A percentile compares a stretch with the other conserved stretches of the same genome.
phyloP scores from a whole-genome alignment of 352 stramenopile genomes.

The Globisporangium cederbergense region DNA sequence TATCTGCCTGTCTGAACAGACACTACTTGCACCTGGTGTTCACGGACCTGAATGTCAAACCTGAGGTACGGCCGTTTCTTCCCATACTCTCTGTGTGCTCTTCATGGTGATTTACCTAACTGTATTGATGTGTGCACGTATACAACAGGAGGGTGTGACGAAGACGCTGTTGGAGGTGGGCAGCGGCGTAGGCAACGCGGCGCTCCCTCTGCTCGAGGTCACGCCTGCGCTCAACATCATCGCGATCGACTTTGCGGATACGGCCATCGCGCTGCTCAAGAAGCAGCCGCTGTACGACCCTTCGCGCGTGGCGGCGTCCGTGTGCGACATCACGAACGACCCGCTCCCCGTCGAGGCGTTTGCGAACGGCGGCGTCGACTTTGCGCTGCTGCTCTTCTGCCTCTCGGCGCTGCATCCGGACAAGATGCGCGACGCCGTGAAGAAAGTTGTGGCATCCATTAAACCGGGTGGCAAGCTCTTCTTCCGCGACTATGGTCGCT shows the following conservation, averaged over 20 bases:
- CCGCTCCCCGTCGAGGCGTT: slow-evolving; percentile 51
- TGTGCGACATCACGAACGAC: slow-evolving; percentile 87
- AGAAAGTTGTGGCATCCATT: slow-evolving; percentile 82
- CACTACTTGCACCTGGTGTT: slow-evolving; percentile 94
- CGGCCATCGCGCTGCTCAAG: slow-evolving; percentile 90
- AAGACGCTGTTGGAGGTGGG: slow-evolving; percentile 91
- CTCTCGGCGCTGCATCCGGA: slow-evolving; percentile 91
- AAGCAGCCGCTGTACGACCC: slow-evolving; percentile 82
- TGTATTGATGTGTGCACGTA: background rate
- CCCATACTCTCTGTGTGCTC: no score
- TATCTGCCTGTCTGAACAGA: slow-evolving; percentile 13
- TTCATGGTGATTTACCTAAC: background rate
- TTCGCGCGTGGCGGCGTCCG: slow-evolving; percentile 57
- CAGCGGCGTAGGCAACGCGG: slow-evolving; percentile 94
- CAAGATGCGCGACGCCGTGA: slow-evolving; percentile 82
- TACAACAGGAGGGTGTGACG: slow-evolving; percentile 25
- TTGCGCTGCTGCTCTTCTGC: slow-evolving; percentile 83
- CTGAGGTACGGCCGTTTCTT: slow-evolving; percentile 24
- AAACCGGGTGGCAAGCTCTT: slow-evolving; percentile 84
- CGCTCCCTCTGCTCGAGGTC: slow-evolving; percentile 92
- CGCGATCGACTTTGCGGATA: slow-evolving; percentile 92
- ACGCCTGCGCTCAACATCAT: slow-evolving; percentile 85
- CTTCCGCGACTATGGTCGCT: slow-evolving; percentile 95
- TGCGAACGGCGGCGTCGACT: slow-evolving; percentile 67
- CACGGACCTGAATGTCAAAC: slow-evolving; percentile 66